Percentiles rank a stretch among this genome's conserved stretches.
Evolutionary conservation across 306 rosid genomes (phyloP).

Genomic region (Cicer yamashitae): DNA sequence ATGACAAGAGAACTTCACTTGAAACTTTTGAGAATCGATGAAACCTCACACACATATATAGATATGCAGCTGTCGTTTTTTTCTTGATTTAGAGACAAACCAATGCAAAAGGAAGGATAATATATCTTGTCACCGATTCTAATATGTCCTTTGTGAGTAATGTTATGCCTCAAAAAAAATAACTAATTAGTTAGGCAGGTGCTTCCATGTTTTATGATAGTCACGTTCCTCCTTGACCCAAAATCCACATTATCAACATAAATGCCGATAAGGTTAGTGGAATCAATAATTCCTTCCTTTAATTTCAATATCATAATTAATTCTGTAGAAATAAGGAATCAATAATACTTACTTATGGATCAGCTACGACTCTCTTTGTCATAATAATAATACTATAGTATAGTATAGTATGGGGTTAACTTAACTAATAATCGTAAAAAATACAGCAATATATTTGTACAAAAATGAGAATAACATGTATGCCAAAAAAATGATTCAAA

Average conservation of each 20-base stretch:
- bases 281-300: background rate
- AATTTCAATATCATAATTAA: too few species aligned
- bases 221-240: constrained; percentile 29
- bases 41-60: background rate
- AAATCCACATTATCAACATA: constrained; percentile 36
- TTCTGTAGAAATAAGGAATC: too few species aligned
- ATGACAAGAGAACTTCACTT: background rate
- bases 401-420: too few species aligned
- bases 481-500: too few species aligned
- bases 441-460: too few species aligned
- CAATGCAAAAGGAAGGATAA: background rate
- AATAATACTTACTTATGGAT: too few species aligned
- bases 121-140: constrained; percentile 20
- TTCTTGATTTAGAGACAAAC: constrained; percentile 8
- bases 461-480: too few species aligned
- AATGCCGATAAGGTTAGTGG: constrained; percentile 27
- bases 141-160: background rate
- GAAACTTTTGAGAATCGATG: background rate
- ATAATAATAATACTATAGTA: too few species aligned
- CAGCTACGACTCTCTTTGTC: too few species aligned
- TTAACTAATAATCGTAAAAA: too few species aligned
- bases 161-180: constrained; percentile 4
- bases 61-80: background rate
- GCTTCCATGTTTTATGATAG: constrained; percentile 18
- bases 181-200: constrained; percentile 29